phyloP scores from a whole-genome alignment of 306 rosid genomes.

The Cucumis sativus region Cucumber_9930_V3 NC_026661.2:10242001-10242500 shows the following conservation, averaged over 20 bases:
- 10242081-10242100: constrained; percentile 35
- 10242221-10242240: constrained; percentile 64
- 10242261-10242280: constrained; percentile 63
- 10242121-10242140: constrained; percentile 32
- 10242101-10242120: constrained; percentile 27
- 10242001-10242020: too few relatives aligned
- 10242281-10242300: constrained; percentile 34
- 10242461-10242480: too few relatives aligned
- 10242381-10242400: too few relatives aligned
- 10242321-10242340: constrained; percentile 19
- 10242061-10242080: constrained; percentile 31
- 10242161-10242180: constrained; percentile 30
- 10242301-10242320: constrained; percentile 40
- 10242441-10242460: too few relatives aligned
- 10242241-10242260: constrained; percentile 65
- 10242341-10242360: too few relatives aligned
- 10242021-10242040: constrained; percentile 8
- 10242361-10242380: too few relatives aligned
- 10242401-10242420: too few relatives aligned
- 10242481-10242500: too few relatives aligned
- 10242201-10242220: constrained; percentile 49
- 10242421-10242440: too few relatives aligned
- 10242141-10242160: constrained; percentile 54
- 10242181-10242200: constrained; percentile 13
- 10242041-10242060: constrained; percentile 1